Conservation (phyloP, 2,329 filamentous ascomycete genomes). For the Colletotrichum australisinense region DNA sequence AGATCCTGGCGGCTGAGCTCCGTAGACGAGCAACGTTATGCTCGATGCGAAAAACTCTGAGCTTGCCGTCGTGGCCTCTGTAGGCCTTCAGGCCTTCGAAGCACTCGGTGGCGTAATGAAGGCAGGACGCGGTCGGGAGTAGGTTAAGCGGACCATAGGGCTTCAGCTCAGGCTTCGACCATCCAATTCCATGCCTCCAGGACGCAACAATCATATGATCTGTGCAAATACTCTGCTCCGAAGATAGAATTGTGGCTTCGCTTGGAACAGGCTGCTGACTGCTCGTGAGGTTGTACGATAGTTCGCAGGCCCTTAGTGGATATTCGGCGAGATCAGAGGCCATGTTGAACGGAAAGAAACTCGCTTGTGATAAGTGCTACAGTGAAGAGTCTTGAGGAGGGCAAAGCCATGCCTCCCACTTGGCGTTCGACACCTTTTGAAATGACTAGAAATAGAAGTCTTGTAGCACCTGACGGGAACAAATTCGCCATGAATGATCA, state of each 20-base stretch:
- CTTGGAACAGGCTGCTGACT: conserved; percentile 64
- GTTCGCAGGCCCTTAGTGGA: conserved; percentile 59
- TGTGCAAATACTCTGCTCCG: conserved; percentile 69
- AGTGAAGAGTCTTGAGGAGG: too few species aligned
- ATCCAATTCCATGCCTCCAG: conserved; percentile 76
- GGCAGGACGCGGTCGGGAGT: conserved; percentile 82
- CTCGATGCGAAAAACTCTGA: conserved; percentile 82
- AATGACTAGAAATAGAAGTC: too few species aligned
- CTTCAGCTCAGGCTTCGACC: conserved; percentile 78
- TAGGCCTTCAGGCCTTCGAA: conserved; percentile 89
- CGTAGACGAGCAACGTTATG: conserved; percentile 76
- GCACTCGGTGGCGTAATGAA: conserved; percentile 92
- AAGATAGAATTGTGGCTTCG: conserved; percentile 56
- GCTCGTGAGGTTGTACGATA: conserved; percentile 69
- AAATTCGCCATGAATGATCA: too few species aligned
- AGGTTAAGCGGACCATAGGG: conserved; percentile 83
- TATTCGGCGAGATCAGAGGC: too few species aligned
- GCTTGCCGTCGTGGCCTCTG: conserved; percentile 79
- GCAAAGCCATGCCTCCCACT: too few species aligned
- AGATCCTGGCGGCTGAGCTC: conserved; percentile 72
- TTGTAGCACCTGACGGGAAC: too few species aligned
- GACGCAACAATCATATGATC: conserved; percentile 88
- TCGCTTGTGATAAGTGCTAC: too few species aligned
- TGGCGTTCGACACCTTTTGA: too few species aligned
- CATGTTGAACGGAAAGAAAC: too few species aligned